Conservation (phyloP, 2,329 filamentous ascomycete species). For the Ascochyta lentis region DNA sequence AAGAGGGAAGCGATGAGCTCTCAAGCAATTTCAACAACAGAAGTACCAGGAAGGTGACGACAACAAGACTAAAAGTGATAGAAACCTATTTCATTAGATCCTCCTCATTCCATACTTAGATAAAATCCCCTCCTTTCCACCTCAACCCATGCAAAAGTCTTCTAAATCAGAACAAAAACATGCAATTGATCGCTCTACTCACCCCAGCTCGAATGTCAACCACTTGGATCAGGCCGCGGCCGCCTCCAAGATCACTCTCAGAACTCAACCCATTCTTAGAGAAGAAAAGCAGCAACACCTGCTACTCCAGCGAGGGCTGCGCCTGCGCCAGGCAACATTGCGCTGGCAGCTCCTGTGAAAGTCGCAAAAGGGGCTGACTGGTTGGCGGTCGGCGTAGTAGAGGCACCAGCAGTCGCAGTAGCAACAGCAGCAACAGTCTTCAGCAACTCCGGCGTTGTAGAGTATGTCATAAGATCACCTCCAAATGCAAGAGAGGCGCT, state of each 20-base stretch:
- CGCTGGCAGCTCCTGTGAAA: constrained; percentile 18
- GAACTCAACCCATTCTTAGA: neutral
- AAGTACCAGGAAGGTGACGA: neutral
- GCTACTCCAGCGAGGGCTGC: constrained; percentile 9
- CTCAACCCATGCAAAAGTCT: too few species aligned
- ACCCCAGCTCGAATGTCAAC: neutral
- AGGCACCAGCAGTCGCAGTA: constrained; percentile 11
- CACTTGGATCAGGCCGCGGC: neutral
- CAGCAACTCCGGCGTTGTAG: constrained; percentile 33
- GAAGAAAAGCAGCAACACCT: constrained; percentile 14
- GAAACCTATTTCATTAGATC: neutral
- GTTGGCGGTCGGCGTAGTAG: constrained; percentile 4
- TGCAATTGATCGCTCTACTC: too few species aligned
- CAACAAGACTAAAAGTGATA: neutral
- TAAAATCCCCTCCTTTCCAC: neutral
- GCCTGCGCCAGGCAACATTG: constrained; percentile 2
- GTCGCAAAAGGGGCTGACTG: neutral
- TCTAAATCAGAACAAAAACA: too few species aligned
- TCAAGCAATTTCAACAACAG: neutral
- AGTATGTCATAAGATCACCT: constrained; percentile 30
- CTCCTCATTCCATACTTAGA: neutral
- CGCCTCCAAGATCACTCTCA: neutral
- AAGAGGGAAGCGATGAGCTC: neutral
- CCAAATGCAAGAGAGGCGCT: constrained; percentile 28
- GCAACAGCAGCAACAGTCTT: constrained; percentile 34